Conservation (phyloP, 441 rosid species). For the Croton laevigatus region DNA sequence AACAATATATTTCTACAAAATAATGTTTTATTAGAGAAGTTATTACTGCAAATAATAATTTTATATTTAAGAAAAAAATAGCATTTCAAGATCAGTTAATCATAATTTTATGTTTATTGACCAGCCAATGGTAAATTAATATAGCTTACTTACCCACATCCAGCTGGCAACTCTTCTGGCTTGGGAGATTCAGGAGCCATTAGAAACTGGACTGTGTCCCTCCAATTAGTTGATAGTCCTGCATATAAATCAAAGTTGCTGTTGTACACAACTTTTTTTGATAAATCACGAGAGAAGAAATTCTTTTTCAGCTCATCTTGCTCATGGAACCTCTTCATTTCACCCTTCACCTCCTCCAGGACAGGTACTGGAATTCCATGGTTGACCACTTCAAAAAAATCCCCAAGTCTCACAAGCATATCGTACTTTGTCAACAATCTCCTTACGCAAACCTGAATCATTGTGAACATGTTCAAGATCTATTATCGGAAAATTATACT, state of each 20-base stretch:
- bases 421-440: constrained; percentile 23
- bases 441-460: background rate
- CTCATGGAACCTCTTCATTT: constrained; percentile 27
- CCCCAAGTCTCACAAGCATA: constrained; percentile 36
- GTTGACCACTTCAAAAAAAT: constrained; percentile 36
- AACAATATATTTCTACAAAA: constrained; percentile 39
- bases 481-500: constrained; percentile 27
- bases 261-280: too few relatives aligned
- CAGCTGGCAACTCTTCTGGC: constrained; percentile 36
- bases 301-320: constrained; percentile 35
- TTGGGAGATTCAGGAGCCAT: constrained; percentile 41
- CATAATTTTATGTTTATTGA: background rate
- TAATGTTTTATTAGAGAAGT: background rate
- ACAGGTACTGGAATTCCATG: constrained; percentile 31
- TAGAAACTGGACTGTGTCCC: constrained; percentile 27
- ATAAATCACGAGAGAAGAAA: constrained; percentile 18
- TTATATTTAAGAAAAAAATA: background rate
- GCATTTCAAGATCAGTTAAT: background rate
- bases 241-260: background rate
- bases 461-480: constrained; percentile 26
- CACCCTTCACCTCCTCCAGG: constrained; percentile 26
- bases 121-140: background rate
- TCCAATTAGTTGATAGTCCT: constrained; percentile 37
- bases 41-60: background rate
- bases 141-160: constrained; percentile 28